A percentile compares a stretch with the other conserved stretches of the same genome.
These are phyloP conservation scores for Neurospora sp. DNA, from an alignment of 495 filamentous ascomycete species.

Conservation along the genomic window DNA sequence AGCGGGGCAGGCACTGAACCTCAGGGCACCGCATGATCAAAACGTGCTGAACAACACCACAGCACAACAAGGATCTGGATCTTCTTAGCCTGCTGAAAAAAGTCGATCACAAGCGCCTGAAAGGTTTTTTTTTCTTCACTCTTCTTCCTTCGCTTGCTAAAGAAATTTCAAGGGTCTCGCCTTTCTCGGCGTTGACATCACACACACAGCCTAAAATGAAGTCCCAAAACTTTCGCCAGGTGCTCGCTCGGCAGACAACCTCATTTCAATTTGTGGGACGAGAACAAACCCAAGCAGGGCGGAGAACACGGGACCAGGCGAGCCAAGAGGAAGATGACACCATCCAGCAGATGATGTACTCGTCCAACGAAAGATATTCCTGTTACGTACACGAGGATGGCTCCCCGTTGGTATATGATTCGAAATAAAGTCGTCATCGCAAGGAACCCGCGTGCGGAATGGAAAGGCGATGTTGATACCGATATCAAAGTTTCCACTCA, in stretches of 20 bases:
- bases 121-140: not conserved
- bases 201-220: not conserved
- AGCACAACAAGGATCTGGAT: not conserved
- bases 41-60: not conserved
- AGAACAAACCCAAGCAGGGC: not conserved
- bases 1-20: not conserved
- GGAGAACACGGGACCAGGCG: not conserved
- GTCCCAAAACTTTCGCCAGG: not conserved
- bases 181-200: not conserved
- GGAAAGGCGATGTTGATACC: not conserved
- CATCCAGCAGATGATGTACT: not conserved
- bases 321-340: not conserved
- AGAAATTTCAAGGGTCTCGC: not conserved
- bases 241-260: not conserved
- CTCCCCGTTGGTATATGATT: not conserved
- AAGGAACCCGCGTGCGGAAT: not conserved
- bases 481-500: not conserved
- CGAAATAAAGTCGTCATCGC: not conserved
- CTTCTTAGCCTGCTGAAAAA: not conserved
- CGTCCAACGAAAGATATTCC: not conserved
- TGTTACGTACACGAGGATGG: not conserved
- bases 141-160: not conserved
- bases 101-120: not conserved
- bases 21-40: not conserved
- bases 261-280: not conserved